Base-by-base conservation (phyloP, 495 filamentous ascomycete genomes). In the Immersiella caudata region DNA sequence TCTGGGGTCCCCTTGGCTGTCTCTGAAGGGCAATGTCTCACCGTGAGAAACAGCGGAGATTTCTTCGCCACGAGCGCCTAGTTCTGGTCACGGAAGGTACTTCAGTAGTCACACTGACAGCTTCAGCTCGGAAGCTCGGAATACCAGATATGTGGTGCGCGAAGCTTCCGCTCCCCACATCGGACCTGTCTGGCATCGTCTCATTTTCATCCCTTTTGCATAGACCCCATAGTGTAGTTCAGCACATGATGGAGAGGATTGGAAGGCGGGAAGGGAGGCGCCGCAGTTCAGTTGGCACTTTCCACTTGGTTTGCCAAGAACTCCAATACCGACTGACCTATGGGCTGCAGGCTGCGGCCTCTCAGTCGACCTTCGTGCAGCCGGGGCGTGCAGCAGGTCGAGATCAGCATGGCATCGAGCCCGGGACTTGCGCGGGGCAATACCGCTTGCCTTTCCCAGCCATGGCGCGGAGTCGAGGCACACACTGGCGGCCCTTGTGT, bases 311-410 rank as follows among this genome's bases (percentile, higher is more conserved):
- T n/a, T 57, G 54, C 54, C 54, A 57, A 57, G 54, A 57, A 46
- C 21, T 27, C 21, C 54, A 57, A 57, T 57, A 57, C 54, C 54
- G 54, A 57, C 22, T 25, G 54, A 27, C 54, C 54, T 57, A 46
- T 46, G 40, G 40, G 40, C 40, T 57, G 54, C 54, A 57, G 54
- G 11, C 54, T 57, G 54, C 54, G 54, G 54, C 54, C 54, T 57
- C 22, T 24, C 12, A 7, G 14, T 27, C 54, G 26, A 46, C 40
- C 40, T 56, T 22, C 52, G 12, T 56, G 52, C 54, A 57, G n/a
- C 22, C 54, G 26, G 26, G 54, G 22, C 21, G 52, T 57, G 54
- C 54, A 57, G 54, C 22, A 57, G 54, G 20, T 24, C 22, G 18
- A 24, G 54, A 57, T 57, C 54, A 57, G 54, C 54, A 26, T 57